Evolutionary conservation across 2,329 filamentous ascomycete genomes (phyloP).

Genomic region (Aspergillus viridinutans): DNA sequence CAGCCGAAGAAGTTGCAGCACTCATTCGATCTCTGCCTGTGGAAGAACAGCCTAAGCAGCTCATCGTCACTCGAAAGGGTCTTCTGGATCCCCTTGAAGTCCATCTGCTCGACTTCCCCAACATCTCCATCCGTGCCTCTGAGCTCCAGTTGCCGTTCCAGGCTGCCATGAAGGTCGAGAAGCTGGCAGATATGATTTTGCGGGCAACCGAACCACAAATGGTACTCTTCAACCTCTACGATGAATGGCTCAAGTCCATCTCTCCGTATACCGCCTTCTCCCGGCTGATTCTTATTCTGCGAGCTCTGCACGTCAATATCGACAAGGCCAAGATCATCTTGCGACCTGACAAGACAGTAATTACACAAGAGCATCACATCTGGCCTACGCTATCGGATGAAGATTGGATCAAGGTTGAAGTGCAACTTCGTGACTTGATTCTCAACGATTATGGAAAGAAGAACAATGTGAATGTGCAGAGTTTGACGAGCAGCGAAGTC

Average conservation of each 20-base stretch:
- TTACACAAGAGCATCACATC: conserved; percentile 98
- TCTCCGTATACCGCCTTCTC: conserved; percentile 99
- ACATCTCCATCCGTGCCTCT: conserved; percentile 96
- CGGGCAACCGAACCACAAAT: conserved; percentile 98
- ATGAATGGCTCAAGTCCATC: conserved; percentile 98
- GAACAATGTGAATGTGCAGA: conserved; percentile 98
- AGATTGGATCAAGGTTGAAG: conserved; percentile 99
- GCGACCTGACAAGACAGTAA: conserved; percentile 94
- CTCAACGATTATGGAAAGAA: conserved; percentile 99
- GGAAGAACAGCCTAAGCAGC: conserved; percentile 97
- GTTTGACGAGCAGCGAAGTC: conserved; percentile 93
- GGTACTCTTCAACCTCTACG: conserved; percentile 98
- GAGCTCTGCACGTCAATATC: conserved; percentile 93
- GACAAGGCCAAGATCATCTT: conserved; percentile 97
- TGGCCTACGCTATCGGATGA: conserved; percentile 94
- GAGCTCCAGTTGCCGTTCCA: conserved; percentile 98
- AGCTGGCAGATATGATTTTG: conserved; percentile 97
- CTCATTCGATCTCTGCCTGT: conserved; percentile 92
- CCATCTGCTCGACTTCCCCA: conserved; percentile 95
- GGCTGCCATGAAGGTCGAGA: conserved; percentile 99
- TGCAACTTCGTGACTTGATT: conserved; percentile 89
- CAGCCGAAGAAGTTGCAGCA: conserved; percentile 97
- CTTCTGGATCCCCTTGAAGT: conserved; percentile 95
- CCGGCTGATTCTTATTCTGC: conserved; percentile 84
- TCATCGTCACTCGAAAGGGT: conserved; percentile 97